Evolutionary conservation across 805 yeast genomes (phyloP).

Genomic region (Babjeviella inositovora): DNA sequence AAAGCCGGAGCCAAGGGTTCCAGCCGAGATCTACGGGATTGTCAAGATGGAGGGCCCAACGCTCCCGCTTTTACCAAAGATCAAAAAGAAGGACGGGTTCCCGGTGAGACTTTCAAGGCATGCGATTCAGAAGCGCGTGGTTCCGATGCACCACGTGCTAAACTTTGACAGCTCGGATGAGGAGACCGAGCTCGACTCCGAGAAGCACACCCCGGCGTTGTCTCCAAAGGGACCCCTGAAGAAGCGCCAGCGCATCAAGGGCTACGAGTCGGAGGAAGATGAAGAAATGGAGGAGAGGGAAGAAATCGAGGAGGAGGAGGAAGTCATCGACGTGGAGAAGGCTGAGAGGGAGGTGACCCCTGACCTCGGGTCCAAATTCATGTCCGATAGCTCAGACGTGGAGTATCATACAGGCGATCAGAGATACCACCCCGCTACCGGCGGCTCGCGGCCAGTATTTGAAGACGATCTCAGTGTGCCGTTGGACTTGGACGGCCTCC

Average conservation of each 20-base stretch:
- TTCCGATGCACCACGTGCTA: conserved; percentile 40
- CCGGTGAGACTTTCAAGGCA: conserved; percentile 5
- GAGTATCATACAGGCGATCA: conserved; percentile 13
- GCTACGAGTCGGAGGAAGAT: conserved; percentile 5
- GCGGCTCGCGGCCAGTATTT: conserved; percentile 38
- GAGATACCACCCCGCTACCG: conserved; percentile 34
- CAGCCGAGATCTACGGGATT: conserved; percentile 1
- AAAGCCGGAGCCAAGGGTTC: too few relatives aligned
- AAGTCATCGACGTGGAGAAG: conserved; percentile 3
- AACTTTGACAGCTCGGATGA: conserved; percentile 23
- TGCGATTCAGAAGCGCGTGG: conserved; percentile 5
- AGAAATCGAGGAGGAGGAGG: conserved; percentile 2
- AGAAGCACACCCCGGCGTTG: conserved; percentile 3
- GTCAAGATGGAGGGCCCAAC: not conserved
- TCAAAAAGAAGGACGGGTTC: too few relatives aligned
- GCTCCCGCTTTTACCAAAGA: not conserved
- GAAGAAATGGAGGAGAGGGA: conserved; percentile 2
- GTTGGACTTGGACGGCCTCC: conserved; percentile 30
- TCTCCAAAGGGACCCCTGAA: too few relatives aligned
- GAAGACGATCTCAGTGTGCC: conserved; percentile 14
- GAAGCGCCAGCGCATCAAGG: too few relatives aligned
- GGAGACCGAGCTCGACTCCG: conserved; percentile 9
- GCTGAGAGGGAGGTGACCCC: conserved; percentile 9
- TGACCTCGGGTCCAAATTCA: conserved; percentile 5
- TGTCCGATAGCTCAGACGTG: conserved; percentile 9